Conservation (phyloP, 768 basidiomycete genomes). For the Tulasnella sp. region DNA sequence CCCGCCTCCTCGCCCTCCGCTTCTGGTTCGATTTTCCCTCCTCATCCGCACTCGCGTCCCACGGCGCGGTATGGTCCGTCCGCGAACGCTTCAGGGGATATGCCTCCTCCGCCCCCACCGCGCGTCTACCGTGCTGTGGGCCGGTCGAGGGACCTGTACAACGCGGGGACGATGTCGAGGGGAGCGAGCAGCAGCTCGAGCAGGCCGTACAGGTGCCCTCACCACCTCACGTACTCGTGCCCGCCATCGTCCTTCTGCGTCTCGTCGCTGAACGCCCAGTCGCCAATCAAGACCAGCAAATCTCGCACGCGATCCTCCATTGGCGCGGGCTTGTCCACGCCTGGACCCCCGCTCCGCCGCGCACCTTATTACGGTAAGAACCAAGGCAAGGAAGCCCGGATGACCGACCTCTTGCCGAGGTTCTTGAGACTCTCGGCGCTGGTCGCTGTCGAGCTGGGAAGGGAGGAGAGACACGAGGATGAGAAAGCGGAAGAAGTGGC, state of each 20-base stretch:
- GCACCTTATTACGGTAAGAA: neutral
- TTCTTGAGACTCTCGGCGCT: constrained; percentile 79
- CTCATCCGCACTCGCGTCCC: constrained; percentile 17
- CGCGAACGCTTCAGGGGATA: neutral
- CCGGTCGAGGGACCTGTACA: constrained; percentile 37
- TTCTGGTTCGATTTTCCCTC: constrained; percentile 6
- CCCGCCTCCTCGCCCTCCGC: neutral
- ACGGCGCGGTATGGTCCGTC: neutral
- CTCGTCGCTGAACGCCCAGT: constrained; percentile 20
- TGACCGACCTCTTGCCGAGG: constrained; percentile 45
- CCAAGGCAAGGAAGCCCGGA: constrained; percentile 28
- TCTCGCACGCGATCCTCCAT: constrained; percentile 33
- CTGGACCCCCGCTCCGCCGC: constrained; percentile 33
- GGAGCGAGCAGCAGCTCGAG: neutral
- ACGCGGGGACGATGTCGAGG: constrained; percentile 26
- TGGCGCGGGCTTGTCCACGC: constrained; percentile 33
- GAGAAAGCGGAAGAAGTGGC: constrained; percentile 42
- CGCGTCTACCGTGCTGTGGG: constrained; percentile 37
- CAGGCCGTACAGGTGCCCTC: constrained; percentile 20
- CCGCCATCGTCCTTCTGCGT: constrained; percentile 28
- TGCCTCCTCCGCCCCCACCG: constrained; percentile 20
- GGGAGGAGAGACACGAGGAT: constrained; percentile 64
- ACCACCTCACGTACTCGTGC: constrained; percentile 31
- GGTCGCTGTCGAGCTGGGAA: constrained; percentile 74
- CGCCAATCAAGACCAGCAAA: constrained; percentile 14